These are phyloP conservation scores for Polytrichum commune DNA, from an alignment of 225 moss, liverwort and hornwort species.

Conservation along the genomic window DNA sequence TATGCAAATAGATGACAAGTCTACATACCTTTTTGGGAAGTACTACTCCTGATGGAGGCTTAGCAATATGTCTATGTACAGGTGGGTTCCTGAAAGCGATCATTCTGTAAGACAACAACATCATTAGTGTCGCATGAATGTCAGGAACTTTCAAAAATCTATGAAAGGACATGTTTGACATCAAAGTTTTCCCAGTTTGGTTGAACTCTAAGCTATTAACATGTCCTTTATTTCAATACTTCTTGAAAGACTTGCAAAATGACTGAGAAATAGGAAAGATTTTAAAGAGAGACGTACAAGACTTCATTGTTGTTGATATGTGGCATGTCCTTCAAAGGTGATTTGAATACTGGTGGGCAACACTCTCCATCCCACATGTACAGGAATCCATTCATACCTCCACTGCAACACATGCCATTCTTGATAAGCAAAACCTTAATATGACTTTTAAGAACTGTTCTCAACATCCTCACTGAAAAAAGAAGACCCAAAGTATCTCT, in stretches of 20 bases:
- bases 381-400: slow-evolving; percentile 87
- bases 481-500: too few relatives aligned
- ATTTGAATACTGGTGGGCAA: slow-evolving; percentile 61
- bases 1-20: neutral
- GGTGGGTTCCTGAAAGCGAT: slow-evolving; percentile 59
- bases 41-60: slow-evolving; percentile 56
- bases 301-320: slow-evolving; percentile 70
- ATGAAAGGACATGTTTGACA: too few relatives aligned
- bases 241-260: too few relatives aligned
- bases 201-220: too few relatives aligned
- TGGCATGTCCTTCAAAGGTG: slow-evolving; percentile 71
- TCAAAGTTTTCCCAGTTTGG: too few relatives aligned
- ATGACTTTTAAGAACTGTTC: too few relatives aligned
- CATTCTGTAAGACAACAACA: slow-evolving; percentile 48
- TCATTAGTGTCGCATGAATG: too few relatives aligned
- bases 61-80: slow-evolving; percentile 72
- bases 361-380: slow-evolving; percentile 71
- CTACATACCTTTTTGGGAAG: slow-evolving; percentile 64
- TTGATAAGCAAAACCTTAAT: too few relatives aligned
- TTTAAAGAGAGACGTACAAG: slow-evolving; percentile 49
- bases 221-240: too few relatives aligned
- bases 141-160: too few relatives aligned
- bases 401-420: slow-evolving; percentile 44
- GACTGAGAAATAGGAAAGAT: too few relatives aligned
- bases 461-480: too few relatives aligned